These are phyloP conservation scores for Candida saitoana DNA, from an alignment of 805 yeast genomes.

Conservation along the genomic window DNA sequence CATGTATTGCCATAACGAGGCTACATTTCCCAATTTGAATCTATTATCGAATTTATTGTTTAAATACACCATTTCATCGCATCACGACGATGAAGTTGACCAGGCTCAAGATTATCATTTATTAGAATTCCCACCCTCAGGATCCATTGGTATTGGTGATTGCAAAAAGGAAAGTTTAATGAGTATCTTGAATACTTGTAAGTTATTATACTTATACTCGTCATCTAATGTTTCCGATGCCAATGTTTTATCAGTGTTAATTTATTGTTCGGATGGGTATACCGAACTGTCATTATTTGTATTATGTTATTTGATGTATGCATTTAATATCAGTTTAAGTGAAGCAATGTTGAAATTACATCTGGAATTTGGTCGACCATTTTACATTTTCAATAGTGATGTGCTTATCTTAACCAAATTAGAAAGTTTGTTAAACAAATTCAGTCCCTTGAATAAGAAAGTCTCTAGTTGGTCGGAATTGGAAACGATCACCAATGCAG, in stretches of 20 bases:
- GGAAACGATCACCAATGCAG: conserved; percentile 26
- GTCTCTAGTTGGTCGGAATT: conserved; percentile 25
- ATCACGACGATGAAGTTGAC: conserved; percentile 14
- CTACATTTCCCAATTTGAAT: conserved; percentile 46
- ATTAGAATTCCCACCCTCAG: conserved; percentile 79
- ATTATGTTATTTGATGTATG: conserved; percentile 66
- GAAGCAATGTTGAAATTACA: conserved; percentile 68
- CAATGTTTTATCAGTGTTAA: conserved; percentile 41
- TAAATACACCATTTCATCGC: conserved; percentile 27
- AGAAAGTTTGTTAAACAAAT: conserved; percentile 55
- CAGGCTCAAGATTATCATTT: conserved; percentile 19
- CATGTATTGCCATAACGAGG: conserved; percentile 58
- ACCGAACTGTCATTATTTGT: conserved; percentile 82
- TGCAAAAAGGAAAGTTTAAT: conserved; percentile 57
- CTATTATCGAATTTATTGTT: conserved; percentile 34
- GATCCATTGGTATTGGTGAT: conserved; percentile 75
- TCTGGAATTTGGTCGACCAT: conserved; percentile 64
- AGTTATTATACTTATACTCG: conserved; percentile 48
- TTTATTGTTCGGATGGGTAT: conserved; percentile 87
- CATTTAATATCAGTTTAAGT: conserved; percentile 55
- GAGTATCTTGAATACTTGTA: conserved; percentile 66
- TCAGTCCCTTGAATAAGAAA: conserved; percentile 30
- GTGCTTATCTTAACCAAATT: conserved; percentile 60
- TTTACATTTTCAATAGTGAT: conserved; percentile 78
- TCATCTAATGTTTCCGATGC: conserved; percentile 31